Conservation (phyloP, 2,329 filamentous ascomycete species). For the Hypoxylon sp. region DNA sequence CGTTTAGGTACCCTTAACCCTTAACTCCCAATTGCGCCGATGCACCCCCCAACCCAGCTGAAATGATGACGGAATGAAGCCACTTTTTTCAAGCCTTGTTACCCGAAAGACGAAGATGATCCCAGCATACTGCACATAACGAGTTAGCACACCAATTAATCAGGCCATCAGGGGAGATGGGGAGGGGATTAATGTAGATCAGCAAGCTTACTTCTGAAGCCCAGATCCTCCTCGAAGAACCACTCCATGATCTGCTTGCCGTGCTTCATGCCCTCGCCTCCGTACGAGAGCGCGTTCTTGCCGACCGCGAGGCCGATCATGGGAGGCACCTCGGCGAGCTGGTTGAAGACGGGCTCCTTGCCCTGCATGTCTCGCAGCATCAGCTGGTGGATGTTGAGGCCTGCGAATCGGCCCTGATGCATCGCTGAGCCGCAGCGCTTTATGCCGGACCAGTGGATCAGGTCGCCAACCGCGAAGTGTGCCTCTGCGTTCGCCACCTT, state of each 20-base stretch:
- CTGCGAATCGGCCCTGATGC: slow-evolving; percentile 77
- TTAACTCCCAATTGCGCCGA: slow-evolving; percentile 24
- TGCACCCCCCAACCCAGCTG: slow-evolving; percentile 18
- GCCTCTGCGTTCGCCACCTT: slow-evolving; percentile 65
- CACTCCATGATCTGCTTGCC: slow-evolving; percentile 74
- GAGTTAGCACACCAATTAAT: slow-evolving; percentile 21
- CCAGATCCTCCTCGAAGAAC: slow-evolving; percentile 79
- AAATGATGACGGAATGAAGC: slow-evolving; percentile 12
- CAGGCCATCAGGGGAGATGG: background rate
- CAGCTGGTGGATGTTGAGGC: slow-evolving; percentile 76
- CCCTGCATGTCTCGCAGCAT: slow-evolving; percentile 64
- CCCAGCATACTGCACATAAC: slow-evolving; percentile 50
- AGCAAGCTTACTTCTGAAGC: slow-evolving; percentile 72
- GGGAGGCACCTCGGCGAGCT: slow-evolving; percentile 69
- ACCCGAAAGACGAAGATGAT: slow-evolving; percentile 52
- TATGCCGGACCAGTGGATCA: slow-evolving; percentile 80
- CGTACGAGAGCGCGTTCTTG: slow-evolving; percentile 76
- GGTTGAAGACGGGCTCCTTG: slow-evolving; percentile 61
- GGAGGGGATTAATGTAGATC: background rate
- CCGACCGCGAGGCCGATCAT: slow-evolving; percentile 81
- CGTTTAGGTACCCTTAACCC: slow-evolving; percentile 13
- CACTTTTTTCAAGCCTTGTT: slow-evolving; percentile 41
- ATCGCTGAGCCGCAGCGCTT: slow-evolving; percentile 84
- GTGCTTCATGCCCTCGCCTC: slow-evolving; percentile 69
- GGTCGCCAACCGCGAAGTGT: slow-evolving; percentile 80